These are phyloP conservation scores for Ganoderma leucocontextum DNA, from an alignment of 1,284 basidiomycete species.

Conservation along the genomic window DNA sequence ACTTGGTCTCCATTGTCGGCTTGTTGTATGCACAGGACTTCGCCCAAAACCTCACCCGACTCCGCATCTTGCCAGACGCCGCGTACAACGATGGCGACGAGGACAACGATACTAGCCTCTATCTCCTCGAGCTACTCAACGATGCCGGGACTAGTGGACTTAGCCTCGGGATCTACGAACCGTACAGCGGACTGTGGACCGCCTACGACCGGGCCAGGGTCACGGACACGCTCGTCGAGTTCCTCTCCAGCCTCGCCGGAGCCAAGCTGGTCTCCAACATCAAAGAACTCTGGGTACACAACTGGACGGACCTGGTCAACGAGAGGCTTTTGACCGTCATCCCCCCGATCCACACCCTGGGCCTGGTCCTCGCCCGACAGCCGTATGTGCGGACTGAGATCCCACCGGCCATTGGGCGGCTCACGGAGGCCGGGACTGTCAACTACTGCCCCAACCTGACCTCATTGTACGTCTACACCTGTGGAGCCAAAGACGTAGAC, in stretches of 20 bases:
- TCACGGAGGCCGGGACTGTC: neutral
- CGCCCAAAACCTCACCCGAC: slow-evolving; percentile 2
- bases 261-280: neutral
- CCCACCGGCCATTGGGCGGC: neutral
- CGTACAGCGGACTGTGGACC: neutral
- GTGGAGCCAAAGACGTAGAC: neutral
- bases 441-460: neutral
- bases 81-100: neutral
- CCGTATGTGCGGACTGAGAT: neutral
- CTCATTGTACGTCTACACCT: neutral
- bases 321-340: neutral
- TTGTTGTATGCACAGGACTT: neutral
- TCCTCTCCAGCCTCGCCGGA: neutral
- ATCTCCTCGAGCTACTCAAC: neutral
- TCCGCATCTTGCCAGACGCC: slow-evolving; percentile 7
- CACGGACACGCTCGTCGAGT: neutral
- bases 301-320: neutral
- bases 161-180: neutral
- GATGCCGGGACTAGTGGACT: neutral
- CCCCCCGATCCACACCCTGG: neutral
- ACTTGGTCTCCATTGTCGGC: neutral
- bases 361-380: neutral
- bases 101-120: neutral
- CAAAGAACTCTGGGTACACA: slow-evolving; percentile 1
- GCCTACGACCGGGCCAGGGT: neutral